Percentiles rank a stretch among this genome's conserved stretches.
phyloP scores from a whole-genome alignment of 2,329 filamentous ascomycete species.

The Myriosclerotinia curreyana region DNA sequence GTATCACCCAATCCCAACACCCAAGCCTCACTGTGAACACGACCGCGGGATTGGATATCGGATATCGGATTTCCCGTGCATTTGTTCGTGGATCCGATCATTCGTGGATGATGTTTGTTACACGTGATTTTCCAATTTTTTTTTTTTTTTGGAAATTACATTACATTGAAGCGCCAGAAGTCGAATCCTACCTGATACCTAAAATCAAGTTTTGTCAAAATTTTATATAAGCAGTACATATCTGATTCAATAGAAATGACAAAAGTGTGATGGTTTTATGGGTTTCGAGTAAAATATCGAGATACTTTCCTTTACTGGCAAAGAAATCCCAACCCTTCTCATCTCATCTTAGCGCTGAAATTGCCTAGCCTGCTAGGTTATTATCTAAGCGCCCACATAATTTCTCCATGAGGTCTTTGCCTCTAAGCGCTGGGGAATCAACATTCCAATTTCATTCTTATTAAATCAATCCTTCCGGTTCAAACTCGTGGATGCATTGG shows the following conservation, averaged over 20 bases:
- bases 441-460: not conserved
- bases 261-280: no score
- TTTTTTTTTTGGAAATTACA: not conserved
- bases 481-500: no score
- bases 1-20: no score
- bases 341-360: not conserved
- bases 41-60: not conserved
- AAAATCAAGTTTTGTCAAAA: no score
- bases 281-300: not conserved
- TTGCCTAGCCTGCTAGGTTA: no score
- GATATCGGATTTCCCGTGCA: not conserved
- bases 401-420: not conserved
- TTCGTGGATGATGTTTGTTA: no score
- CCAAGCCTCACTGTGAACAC: not conserved
- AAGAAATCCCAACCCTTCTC: not conserved
- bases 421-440: not conserved
- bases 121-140: not conserved
- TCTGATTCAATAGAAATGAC: not conserved
- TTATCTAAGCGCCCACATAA: not conserved
- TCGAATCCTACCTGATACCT: no score
- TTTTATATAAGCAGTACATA: not conserved
- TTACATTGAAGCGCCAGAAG: not conserved
- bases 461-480: no score
- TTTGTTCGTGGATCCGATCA: no score
- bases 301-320: not conserved